Percentiles rank a stretch among this genome's conserved stretches.
Evolutionary conservation across 139 green algal species (phyloP).

Genomic region (Dunaliella primolecta): DNA sequence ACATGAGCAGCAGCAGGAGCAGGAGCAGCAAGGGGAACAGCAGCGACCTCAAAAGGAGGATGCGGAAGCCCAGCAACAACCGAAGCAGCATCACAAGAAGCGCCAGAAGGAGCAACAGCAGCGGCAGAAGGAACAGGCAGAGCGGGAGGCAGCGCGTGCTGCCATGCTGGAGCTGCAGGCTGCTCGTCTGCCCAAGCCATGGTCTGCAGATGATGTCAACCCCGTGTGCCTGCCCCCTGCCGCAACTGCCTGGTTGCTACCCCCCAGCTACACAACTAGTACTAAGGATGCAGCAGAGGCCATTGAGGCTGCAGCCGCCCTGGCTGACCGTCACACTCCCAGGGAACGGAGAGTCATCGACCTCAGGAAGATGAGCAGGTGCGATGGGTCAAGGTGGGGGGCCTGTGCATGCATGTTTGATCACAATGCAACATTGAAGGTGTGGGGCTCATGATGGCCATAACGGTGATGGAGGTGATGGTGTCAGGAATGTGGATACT

Average conservation of each 20-base stretch:
- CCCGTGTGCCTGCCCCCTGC: background rate
- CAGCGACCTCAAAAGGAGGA: no score
- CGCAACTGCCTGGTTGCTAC: background rate
- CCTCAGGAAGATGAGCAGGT: background rate
- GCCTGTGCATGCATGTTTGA: no score
- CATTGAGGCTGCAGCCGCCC: background rate
- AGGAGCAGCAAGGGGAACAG: background rate
- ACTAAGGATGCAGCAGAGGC: background rate
- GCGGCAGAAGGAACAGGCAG: background rate
- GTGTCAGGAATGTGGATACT: no score
- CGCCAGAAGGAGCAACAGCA: background rate
- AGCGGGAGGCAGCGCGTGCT: background rate
- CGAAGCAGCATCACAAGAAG: background rate
- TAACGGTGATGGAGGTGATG: no score
- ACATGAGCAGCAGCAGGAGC: background rate
- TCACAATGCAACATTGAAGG: no score
- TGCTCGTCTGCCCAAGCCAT: background rate
- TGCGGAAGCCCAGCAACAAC: background rate
- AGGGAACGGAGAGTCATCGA: background rate
- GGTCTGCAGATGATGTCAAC: background rate
- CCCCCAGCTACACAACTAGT: background rate
- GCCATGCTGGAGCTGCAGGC: background rate
- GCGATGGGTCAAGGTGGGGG: no score
- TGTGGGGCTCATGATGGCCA: no score
- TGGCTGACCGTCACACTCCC: background rate